These are phyloP conservation scores for Tubosaeta sp. DNA, from an alignment of 768 basidiomycete genomes.

Conservation along the genomic window DNA sequence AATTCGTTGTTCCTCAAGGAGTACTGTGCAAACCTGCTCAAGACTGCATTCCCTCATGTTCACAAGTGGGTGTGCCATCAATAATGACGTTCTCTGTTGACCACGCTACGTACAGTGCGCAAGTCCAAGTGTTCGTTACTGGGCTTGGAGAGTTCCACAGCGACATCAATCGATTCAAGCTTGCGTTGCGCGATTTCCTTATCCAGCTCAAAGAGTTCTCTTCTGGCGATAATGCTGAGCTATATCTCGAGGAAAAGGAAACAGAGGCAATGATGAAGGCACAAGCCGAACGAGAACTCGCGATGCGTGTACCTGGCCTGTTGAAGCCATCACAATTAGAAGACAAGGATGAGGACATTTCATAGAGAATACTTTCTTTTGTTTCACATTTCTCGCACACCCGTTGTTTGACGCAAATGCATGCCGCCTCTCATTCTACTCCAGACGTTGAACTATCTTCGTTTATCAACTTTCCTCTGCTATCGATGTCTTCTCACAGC, in stretches of 20 bases:
- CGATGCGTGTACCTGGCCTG: constrained; percentile 96
- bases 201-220: constrained; percentile 98
- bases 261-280: constrained; percentile 73
- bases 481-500: constrained; percentile 29
- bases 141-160: constrained; percentile 68
- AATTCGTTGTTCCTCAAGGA: constrained; percentile 80
- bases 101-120: constrained; percentile 42
- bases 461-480: constrained; percentile 25
- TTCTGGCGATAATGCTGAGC: constrained; percentile 82
- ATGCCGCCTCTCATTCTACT: constrained; percentile 18
- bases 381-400: constrained; percentile 10
- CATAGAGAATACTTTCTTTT: constrained; percentile 28
- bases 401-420: constrained; percentile 26
- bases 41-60: constrained; percentile 89
- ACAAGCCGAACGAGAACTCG: constrained; percentile 80
- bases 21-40: constrained; percentile 82
- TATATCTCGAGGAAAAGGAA: constrained; percentile 94
- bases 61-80: constrained; percentile 54
- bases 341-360: constrained; percentile 85
- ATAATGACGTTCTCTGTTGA: constrained; percentile 7
- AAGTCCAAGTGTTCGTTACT: constrained; percentile 66
- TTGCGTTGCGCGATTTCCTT: constrained; percentile 93
- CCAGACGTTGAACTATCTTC: constrained; percentile 27
- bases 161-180: constrained; percentile 89
- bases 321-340: constrained; percentile 93